These are phyloP conservation scores for Gloeopeniophorella convolvens DNA, from an alignment of 768 basidiomycete genomes.

Conservation along the genomic window DNA sequence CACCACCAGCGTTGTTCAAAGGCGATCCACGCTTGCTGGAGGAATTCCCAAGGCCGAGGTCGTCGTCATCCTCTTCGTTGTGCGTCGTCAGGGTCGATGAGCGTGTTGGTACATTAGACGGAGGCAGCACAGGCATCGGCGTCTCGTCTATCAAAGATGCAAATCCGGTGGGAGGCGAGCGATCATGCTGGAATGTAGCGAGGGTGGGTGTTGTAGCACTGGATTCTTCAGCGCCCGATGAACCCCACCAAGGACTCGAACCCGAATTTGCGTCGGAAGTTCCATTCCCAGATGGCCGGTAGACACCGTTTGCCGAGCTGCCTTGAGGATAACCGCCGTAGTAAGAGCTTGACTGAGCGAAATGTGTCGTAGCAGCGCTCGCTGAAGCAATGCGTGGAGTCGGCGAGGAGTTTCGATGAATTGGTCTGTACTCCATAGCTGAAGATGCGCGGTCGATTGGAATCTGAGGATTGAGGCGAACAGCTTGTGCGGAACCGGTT, in stretches of 20 bases:
- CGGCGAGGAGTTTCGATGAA: constrained; percentile 43
- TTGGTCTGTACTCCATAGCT: constrained; percentile 64
- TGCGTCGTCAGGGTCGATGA: constrained; percentile 18
- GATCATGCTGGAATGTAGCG: constrained; percentile 50
- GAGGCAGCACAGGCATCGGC: constrained; percentile 30
- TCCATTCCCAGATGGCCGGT: constrained; percentile 3
- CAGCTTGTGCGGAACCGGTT: constrained; percentile 65
- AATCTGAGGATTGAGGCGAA: constrained; percentile 40
- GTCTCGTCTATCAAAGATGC: constrained; percentile 76
- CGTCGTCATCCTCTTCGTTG: constrained; percentile 70
- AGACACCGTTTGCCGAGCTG: neutral
- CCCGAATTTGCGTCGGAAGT: neutral
- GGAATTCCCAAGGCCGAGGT: constrained; percentile 86
- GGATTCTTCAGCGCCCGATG: constrained; percentile 34
- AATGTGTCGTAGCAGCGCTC: constrained; percentile 44
- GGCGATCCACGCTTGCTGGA: constrained; percentile 34
- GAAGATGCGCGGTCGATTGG: constrained; percentile 70
- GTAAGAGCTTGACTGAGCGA: constrained; percentile 36
- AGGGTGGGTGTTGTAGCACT: constrained; percentile 58
- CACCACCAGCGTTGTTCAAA: constrained; percentile 26
- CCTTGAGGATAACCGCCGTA: constrained; percentile 23
- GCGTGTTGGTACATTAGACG: constrained; percentile 15
- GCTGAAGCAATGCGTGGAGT: constrained; percentile 48
- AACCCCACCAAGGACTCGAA: constrained; percentile 54
- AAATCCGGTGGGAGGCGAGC: constrained; percentile 36